Conservation (phyloP, 164 flowering plant genomes). For the Houttuynia cordata region DNA sequence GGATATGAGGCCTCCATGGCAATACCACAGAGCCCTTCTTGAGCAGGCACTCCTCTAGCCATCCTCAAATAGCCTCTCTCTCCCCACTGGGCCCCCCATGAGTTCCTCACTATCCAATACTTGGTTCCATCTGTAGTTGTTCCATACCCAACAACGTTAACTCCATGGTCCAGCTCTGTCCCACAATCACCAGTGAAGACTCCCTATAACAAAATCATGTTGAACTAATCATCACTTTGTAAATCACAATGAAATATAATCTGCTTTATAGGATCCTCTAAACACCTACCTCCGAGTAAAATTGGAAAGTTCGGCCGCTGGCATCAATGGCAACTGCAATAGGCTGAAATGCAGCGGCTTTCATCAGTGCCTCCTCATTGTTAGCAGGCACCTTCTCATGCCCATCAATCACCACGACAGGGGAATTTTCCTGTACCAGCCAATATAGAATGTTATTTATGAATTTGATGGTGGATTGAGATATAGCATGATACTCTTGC, state of each 20-base stretch:
- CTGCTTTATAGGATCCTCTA: neutral
- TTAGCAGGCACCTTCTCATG: slow-evolving; percentile 59
- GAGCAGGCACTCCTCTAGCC: slow-evolving; percentile 35
- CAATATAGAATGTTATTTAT: neutral
- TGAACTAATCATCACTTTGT: neutral
- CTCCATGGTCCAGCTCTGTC: slow-evolving; percentile 69
- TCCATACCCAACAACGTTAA: slow-evolving; percentile 79
- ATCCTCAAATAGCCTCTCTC: slow-evolving; percentile 82
- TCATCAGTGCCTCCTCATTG: slow-evolving; percentile 52
- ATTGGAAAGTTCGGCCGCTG: slow-evolving; percentile 51
- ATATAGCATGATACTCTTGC: slow-evolving; percentile 21
- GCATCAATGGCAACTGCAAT: slow-evolving; percentile 77
- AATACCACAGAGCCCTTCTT: slow-evolving; percentile 69
- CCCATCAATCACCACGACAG: slow-evolving; percentile 55
- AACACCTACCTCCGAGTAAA: slow-evolving; percentile 58
- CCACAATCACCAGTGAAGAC: slow-evolving; percentile 63
- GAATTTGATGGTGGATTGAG: no score
- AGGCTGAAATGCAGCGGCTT: slow-evolving; percentile 65
- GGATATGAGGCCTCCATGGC: slow-evolving; percentile 90
- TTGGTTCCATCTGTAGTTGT: slow-evolving; percentile 61
- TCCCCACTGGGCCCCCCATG: slow-evolving; percentile 93
- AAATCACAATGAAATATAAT: neutral
- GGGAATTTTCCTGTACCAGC: slow-evolving; percentile 33
- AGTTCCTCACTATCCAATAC: slow-evolving; percentile 89
- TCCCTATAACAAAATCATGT: slow-evolving; percentile 33